phyloP scores from a whole-genome alignment of 2,329 filamentous ascomycete genomes.

The Fusarium sterilihyphosum region DNA sequence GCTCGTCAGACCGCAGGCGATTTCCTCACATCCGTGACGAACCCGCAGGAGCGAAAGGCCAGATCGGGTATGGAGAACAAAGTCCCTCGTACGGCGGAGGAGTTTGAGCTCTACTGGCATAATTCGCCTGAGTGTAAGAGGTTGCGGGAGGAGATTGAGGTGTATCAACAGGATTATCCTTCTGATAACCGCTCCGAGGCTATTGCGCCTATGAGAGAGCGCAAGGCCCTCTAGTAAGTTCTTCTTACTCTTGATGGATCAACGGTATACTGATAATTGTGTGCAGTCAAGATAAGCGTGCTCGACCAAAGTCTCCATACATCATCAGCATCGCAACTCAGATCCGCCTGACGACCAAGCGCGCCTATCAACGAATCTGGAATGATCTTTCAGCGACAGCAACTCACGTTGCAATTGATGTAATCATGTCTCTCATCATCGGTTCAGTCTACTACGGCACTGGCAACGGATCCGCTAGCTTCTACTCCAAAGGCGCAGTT shows the following conservation, averaged over 20 bases:
- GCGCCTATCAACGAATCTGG: slow-evolving; percentile 63
- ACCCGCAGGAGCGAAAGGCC: slow-evolving; percentile 66
- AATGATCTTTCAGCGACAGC: slow-evolving; percentile 61
- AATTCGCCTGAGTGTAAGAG: slow-evolving; percentile 56
- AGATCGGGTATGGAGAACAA: slow-evolving; percentile 67
- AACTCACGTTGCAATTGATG: slow-evolving; percentile 57
- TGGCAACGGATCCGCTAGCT: slow-evolving; percentile 59
- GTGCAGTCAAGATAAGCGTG: slow-evolving; percentile 60
- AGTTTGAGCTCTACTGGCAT: slow-evolving; percentile 66
- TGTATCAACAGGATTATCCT: slow-evolving; percentile 59
- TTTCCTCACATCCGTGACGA: slow-evolving; percentile 76
- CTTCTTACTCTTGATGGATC: accelerated
- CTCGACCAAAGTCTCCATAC: slow-evolving; percentile 65
- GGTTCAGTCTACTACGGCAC: slow-evolving; percentile 68
- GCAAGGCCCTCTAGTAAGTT: slow-evolving; percentile 53
- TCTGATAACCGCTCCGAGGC: slow-evolving; percentile 52
- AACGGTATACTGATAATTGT: background rate
- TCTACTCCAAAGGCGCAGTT: slow-evolving; percentile 64
- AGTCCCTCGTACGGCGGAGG: slow-evolving; percentile 74
- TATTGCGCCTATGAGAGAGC: slow-evolving; percentile 55
- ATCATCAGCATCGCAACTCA: slow-evolving; percentile 66
- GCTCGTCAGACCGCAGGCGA: slow-evolving; percentile 74
- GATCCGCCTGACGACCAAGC: slow-evolving; percentile 59
- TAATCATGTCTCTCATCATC: slow-evolving; percentile 68
- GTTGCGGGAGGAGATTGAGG: slow-evolving; percentile 59